Conservation (phyloP, 1,284 basidiomycete species). For the Ceratobasidium sp. region DNA sequence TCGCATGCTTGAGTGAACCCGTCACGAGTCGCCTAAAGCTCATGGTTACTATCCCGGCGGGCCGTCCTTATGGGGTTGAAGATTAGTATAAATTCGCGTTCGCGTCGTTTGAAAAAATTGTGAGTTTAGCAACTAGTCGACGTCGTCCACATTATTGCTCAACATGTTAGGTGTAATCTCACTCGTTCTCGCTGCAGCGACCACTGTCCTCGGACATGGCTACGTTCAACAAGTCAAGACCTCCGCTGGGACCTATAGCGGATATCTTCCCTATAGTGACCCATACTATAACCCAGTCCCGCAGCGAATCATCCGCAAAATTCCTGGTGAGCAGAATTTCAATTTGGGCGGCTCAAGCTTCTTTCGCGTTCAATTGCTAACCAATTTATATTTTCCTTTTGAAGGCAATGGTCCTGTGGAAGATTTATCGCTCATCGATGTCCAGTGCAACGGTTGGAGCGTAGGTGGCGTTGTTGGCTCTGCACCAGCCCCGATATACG, state of each 20-base stretch:
- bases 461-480: constrained; percentile 56
- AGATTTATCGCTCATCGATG: constrained; percentile 23
- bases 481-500: constrained; percentile 60
- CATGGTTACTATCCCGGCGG: neutral
- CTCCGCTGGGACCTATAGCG: constrained; percentile 37
- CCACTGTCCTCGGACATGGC: constrained; percentile 43
- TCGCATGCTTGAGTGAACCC: neutral
- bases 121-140: neutral
- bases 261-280: constrained; percentile 44
- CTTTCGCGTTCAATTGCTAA: neutral
- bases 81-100: neutral
- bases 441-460: constrained; percentile 49
- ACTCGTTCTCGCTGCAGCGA: constrained; percentile 38
- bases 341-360: neutral
- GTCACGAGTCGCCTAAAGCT: neutral
- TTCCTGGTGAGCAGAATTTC: constrained; percentile 48
- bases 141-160: no score
- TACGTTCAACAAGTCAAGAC: constrained; percentile 43
- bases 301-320: constrained; percentile 60
- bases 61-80: neutral
- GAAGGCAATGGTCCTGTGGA: constrained; percentile 35
- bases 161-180: constrained; percentile 31
- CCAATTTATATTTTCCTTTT: neutral
- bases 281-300: constrained; percentile 54
- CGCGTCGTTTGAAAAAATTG: no score